Conservation (phyloP, 176 grass and related monocot genomes). For the Calamus simplicifolius region DNA sequence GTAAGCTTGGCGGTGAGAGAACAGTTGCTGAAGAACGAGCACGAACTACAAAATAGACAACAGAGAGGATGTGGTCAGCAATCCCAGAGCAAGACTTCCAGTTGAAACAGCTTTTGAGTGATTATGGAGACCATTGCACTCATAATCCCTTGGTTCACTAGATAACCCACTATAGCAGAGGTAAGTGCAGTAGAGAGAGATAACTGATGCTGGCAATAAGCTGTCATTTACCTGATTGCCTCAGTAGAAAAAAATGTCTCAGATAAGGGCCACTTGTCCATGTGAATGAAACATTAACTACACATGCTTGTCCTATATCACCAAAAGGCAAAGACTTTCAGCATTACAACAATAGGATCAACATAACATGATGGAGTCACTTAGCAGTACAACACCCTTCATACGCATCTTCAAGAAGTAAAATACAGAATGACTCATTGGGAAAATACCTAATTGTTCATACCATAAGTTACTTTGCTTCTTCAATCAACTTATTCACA, state of each 20-base stretch:
- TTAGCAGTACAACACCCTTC: too few relatives aligned
- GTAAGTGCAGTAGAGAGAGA: conserved; percentile 80
- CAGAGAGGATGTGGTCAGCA: conserved; percentile 95
- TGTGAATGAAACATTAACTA: too few relatives aligned
- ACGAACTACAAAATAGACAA: conserved; percentile 96
- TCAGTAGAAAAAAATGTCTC: not conserved
- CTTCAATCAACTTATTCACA: too few relatives aligned
- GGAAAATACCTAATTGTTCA: too few relatives aligned
- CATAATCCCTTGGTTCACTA: conserved; percentile 90
- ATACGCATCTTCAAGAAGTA: too few relatives aligned
- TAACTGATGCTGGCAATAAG: conserved; percentile 83
- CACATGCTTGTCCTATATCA: too few relatives aligned
- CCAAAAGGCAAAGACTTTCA: too few relatives aligned
- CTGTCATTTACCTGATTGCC: conserved; percentile 82
- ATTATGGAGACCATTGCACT: conserved; percentile 92
- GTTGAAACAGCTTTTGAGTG: conserved; percentile 96
- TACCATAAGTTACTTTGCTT: too few relatives aligned
- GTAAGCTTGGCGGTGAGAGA: conserved; percentile 69
- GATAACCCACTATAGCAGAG: conserved; percentile 91
- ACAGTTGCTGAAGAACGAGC: conserved; percentile 82
- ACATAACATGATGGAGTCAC: too few relatives aligned
- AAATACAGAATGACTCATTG: too few relatives aligned
- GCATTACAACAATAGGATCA: too few relatives aligned
- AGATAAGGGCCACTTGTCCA: too few relatives aligned
- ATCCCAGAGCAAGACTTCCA: conserved; percentile 72